A percentile compares a stretch with the other conserved stretches of the same genome.
These are phyloP conservation scores for Nakataea oryzae DNA, from an alignment of 2,329 filamentous ascomycete genomes.

Conservation along the genomic window DNA sequence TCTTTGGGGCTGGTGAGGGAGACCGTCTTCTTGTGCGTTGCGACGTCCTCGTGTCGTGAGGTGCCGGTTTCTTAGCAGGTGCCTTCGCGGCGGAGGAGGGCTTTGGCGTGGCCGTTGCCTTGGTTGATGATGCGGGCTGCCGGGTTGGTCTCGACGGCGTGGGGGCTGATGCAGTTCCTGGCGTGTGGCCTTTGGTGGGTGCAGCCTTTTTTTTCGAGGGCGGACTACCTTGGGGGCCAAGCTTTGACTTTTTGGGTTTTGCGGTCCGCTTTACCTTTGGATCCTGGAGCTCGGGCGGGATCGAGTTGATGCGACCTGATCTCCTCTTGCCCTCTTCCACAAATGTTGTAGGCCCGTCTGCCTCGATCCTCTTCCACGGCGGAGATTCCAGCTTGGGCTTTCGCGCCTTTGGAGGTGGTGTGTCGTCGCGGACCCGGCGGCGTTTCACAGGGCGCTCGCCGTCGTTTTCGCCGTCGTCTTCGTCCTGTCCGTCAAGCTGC, in stretches of 20 bases:
- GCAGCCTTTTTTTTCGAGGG: slow-evolving; percentile 17
- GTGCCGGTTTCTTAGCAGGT: neutral
- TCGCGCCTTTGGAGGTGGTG: slow-evolving; percentile 23
- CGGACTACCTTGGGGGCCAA: slow-evolving; percentile 20
- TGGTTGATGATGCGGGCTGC: neutral
- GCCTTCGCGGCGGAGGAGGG: slow-evolving; percentile 3
- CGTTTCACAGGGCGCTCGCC: slow-evolving; percentile 46
- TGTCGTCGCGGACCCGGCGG: slow-evolving; percentile 43
- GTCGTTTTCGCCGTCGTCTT: neutral
- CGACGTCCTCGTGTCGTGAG: slow-evolving; percentile 13
- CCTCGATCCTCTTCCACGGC: slow-evolving; percentile 82
- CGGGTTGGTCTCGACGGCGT: slow-evolving; percentile 9
- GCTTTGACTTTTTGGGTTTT: slow-evolving; percentile 27
- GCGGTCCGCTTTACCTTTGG: slow-evolving; percentile 42
- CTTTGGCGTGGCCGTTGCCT: slow-evolving; percentile 9
- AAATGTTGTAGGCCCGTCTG: slow-evolving; percentile 81
- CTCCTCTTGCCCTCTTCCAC: slow-evolving; percentile 61
- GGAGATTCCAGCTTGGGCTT: slow-evolving; percentile 57
- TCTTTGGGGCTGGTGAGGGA: slow-evolving; percentile 26
- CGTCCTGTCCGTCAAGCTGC: neutral
- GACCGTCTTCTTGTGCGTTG: slow-evolving; percentile 27
- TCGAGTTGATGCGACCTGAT: slow-evolving; percentile 51
- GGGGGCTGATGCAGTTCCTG: slow-evolving; percentile 19
- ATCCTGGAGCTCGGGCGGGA: slow-evolving; percentile 42
- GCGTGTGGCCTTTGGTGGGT: slow-evolving; percentile 16